These are phyloP conservation scores for Trichoderma simmonsii DNA, from an alignment of 2,329 filamentous ascomycete species.

Conservation along the genomic window DNA sequence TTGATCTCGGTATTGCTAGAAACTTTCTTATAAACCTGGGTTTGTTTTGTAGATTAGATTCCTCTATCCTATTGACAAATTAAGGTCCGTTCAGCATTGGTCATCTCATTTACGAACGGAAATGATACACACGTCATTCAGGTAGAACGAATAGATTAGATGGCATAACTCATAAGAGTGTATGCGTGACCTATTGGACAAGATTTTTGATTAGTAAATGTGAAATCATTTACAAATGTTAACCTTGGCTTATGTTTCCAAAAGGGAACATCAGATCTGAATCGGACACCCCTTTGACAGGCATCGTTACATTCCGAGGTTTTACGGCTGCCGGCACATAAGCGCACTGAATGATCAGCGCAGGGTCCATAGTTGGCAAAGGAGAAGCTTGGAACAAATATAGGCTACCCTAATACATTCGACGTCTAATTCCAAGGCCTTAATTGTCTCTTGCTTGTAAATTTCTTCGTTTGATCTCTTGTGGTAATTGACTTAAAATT, in stretches of 20 bases:
- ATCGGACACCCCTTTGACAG: neutral
- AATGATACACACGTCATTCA: neutral
- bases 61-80: neutral
- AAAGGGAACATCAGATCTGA: neutral
- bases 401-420: too few relatives aligned
- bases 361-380: neutral
- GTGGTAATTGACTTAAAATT: too few relatives aligned
- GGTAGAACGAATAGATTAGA: neutral
- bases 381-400: neutral
- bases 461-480: too few relatives aligned
- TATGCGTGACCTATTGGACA: neutral
- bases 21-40: fast-evolving
- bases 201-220: neutral
- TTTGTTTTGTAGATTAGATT: neutral
- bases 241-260: neutral
- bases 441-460: too few relatives aligned
- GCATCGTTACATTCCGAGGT: neutral
- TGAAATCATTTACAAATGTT: neutral
- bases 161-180: neutral
- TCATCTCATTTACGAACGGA: too few relatives aligned
- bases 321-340: neutral
- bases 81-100: neutral
- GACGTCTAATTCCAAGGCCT: too few relatives aligned
- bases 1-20: neutral
- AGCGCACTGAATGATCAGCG: neutral